Conservation (phyloP, 345 rosid species). For the Syzygium grande region DNA sequence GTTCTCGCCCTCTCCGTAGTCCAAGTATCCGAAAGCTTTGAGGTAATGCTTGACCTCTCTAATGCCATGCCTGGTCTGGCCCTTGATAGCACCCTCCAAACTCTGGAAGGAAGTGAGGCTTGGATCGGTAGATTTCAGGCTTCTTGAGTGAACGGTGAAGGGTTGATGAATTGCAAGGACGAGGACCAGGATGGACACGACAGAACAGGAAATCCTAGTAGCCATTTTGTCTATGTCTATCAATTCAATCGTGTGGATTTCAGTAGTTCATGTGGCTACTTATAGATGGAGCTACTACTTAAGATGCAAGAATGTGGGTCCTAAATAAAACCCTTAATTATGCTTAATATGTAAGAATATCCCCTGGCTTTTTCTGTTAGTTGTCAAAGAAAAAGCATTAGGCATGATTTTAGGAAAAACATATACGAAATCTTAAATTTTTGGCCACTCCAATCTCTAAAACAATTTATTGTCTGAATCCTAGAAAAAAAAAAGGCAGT, state of each 20-base stretch:
- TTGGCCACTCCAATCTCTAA: too few relatives aligned
- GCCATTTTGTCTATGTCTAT: neutral
- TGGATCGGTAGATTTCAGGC: neutral
- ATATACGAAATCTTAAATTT: too few relatives aligned
- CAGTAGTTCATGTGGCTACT: neutral
- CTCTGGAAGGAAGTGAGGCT: neutral
- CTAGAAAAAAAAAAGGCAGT: too few relatives aligned
- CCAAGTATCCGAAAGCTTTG: conserved; percentile 7
- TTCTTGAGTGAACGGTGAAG: neutral
- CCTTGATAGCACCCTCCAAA: neutral
- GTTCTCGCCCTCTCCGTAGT: neutral
- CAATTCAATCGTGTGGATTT: neutral
- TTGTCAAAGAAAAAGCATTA: too few relatives aligned
- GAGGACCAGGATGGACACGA: neutral
- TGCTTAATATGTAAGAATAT: too few relatives aligned
- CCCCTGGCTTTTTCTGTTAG: too few relatives aligned
- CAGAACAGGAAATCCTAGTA: neutral
- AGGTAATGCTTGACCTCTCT: conserved; percentile 3
- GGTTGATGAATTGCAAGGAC: neutral
- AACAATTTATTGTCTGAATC: too few relatives aligned
- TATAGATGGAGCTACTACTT: neutral
- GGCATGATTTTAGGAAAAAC: too few relatives aligned
- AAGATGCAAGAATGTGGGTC: neutral
- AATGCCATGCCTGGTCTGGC: neutral
- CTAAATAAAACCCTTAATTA: too few relatives aligned